Percentiles rank a stretch among this genome's conserved stretches.
Evolutionary conservation across 2,329 filamentous ascomycete genomes (phyloP).

Genomic region (Rutstroemia sp.): DNA sequence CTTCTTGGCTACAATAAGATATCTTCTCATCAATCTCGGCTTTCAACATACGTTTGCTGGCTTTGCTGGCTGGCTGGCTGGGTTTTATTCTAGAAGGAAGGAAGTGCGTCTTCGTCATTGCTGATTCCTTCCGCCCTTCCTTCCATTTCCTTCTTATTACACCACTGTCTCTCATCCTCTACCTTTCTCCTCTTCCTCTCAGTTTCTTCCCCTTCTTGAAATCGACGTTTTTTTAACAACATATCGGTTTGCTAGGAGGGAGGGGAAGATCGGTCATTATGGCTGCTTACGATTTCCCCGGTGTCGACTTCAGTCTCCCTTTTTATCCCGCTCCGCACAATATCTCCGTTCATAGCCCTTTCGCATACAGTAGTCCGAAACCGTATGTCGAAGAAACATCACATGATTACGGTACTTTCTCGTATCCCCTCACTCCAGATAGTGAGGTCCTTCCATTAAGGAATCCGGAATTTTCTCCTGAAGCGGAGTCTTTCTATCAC

Average conservation of each 20-base stretch:
- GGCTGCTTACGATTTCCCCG: conserved; percentile 3
- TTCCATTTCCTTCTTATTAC: neutral
- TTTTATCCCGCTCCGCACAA: neutral
- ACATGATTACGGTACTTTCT: conserved; percentile 5
- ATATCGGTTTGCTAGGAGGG: neutral
- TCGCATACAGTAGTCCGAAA: neutral
- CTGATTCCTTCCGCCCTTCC: too few species aligned
- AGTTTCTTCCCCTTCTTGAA: neutral
- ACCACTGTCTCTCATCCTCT: neutral
- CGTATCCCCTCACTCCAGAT: neutral
- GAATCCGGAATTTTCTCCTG: too few species aligned
- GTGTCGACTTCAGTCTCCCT: conserved; percentile 1
- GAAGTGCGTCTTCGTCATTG: too few species aligned
- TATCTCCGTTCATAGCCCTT: neutral
- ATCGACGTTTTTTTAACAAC: too few species aligned
- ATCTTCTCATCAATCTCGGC: neutral
- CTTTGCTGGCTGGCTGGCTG: too few species aligned
- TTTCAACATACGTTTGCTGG: neutral
- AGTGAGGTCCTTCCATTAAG: neutral
- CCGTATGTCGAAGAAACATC: neutral
- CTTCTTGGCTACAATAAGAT: neutral
- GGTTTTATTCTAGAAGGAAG: too few species aligned
- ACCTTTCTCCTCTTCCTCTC: neutral
- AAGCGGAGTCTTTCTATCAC: neutral
- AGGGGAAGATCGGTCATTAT: neutral